Evolutionary conservation across 2,329 filamentous ascomycete species (phyloP).

Genomic region (Diaporthe nobilis): DNA sequence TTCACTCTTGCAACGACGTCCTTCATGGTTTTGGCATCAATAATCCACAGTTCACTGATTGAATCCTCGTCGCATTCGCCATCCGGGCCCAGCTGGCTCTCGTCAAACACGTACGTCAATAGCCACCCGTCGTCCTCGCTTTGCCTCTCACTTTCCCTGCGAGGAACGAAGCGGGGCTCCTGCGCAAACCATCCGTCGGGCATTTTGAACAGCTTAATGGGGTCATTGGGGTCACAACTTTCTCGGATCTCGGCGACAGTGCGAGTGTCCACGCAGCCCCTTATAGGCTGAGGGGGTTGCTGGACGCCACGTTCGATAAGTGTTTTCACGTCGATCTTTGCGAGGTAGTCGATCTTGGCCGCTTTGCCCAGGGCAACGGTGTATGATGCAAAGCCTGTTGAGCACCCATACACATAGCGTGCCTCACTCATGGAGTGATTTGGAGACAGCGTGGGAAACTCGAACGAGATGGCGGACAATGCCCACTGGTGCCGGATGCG

Average conservation of each 20-base stretch:
- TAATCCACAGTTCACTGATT: slow-evolving; percentile 76
- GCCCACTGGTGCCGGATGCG: slow-evolving; percentile 74
- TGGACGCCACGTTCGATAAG: slow-evolving; percentile 68
- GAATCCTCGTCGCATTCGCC: slow-evolving; percentile 61
- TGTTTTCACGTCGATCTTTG: slow-evolving; percentile 70
- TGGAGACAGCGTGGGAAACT: slow-evolving; percentile 74
- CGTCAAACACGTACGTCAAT: slow-evolving; percentile 79
- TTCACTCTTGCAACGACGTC: slow-evolving; percentile 70
- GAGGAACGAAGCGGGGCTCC: slow-evolving; percentile 75
- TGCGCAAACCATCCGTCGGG: slow-evolving; percentile 75
- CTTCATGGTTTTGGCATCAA: slow-evolving; percentile 74
- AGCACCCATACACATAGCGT: slow-evolving; percentile 78
- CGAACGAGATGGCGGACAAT: slow-evolving; percentile 75
- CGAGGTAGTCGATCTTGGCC: slow-evolving; percentile 76
- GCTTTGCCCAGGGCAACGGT: slow-evolving; percentile 73
- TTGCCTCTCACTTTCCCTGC: slow-evolving; percentile 47
- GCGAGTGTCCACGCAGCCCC: slow-evolving; percentile 74
- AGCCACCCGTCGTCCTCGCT: slow-evolving; percentile 77
- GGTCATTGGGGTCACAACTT: slow-evolving; percentile 61
- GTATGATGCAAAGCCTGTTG: slow-evolving; percentile 69
- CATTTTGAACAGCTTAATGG: slow-evolving; percentile 73
- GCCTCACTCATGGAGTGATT: slow-evolving; percentile 68
- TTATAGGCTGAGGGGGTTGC: slow-evolving; percentile 62
- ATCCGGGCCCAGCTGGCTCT: slow-evolving; percentile 69
- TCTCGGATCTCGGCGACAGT: slow-evolving; percentile 66